Conservation (phyloP, 2,329 filamentous ascomycete genomes). For the Didymella arachidicola region DNA sequence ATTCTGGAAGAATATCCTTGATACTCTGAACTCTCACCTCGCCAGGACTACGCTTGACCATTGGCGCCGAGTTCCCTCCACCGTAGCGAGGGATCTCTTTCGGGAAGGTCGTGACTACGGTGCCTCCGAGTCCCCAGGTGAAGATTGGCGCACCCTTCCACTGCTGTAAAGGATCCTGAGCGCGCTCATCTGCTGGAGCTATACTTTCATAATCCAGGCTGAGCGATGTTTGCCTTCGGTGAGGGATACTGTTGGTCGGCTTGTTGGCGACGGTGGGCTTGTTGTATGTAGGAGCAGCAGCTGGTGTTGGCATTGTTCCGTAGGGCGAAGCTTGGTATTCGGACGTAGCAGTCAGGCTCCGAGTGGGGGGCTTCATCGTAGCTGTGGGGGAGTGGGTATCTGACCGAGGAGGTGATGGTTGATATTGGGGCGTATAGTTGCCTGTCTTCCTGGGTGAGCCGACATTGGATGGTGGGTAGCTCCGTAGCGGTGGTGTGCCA, state of each 20-base stretch:
- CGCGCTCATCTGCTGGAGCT: conserved; percentile 62
- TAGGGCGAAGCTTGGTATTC: conserved; percentile 63
- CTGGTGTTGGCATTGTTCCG: conserved; percentile 52
- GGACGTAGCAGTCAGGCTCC: conserved; percentile 48
- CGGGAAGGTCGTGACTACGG: conserved; percentile 83
- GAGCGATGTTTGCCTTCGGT: conserved; percentile 54
- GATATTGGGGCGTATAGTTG: conserved; percentile 60
- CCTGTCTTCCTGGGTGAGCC: conserved; percentile 52
- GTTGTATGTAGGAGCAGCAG: conserved; percentile 38
- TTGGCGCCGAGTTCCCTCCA: conserved; percentile 73
- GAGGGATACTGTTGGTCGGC: conserved; percentile 41
- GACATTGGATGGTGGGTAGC: conserved; percentile 44
- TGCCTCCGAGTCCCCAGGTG: conserved; percentile 86
- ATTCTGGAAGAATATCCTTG: conserved; percentile 75
- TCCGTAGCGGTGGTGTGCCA: conserved; percentile 45
- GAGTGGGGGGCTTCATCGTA: conserved; percentile 58
- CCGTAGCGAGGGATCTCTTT: conserved; percentile 87
- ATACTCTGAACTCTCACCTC: conserved; percentile 80
- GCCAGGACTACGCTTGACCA: conserved; percentile 82
- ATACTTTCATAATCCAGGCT: conserved; percentile 61
- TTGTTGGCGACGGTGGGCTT: conserved; percentile 29
- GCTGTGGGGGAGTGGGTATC: conserved; percentile 68
- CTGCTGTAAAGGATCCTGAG: conserved; percentile 78
- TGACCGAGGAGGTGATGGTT: conserved; percentile 54
- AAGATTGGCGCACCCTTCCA: conserved; percentile 93